Evolutionary conservation across 257 asterid species (phyloP), one percentile per base, ranked within the genome.

Genomic region (Anisodus acutangulus): DNA sequence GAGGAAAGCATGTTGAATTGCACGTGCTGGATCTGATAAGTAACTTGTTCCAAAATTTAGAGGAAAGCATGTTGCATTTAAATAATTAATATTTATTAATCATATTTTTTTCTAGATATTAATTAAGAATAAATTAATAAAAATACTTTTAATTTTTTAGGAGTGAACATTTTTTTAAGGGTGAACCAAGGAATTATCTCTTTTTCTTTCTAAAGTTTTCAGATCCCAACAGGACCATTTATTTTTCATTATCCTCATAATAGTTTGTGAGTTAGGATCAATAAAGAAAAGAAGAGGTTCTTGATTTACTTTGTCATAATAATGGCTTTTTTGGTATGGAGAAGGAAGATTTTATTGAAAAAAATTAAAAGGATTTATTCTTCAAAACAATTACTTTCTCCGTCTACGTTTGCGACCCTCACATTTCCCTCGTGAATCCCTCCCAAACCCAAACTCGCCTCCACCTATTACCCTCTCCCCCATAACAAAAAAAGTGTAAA

Each of bases 1-100:
- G 83, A 80, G 72, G 71, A 86, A 76, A 76, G 80, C n/a, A 88
- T 67, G 76, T 81, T 62, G 76, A 62, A 43, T 81, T 81, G 76
- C 62, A 81, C 16, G 84, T 81, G 84, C 76, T 41, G 39, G 68
- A 13, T 80, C 57, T 64, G n/a, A 22, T 80, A 60, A 60, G 83
- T 80, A 66, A 31, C 76, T 49, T 41, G 47, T 60, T 64, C 26
- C 35, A 31, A 31, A 31, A 31, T 31, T 22, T 22, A 22, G 26
- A 22, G 26, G 26, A 22, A 22, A 22, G 26, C 26, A 22, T 22
- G 26, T 22, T 22, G 26, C 26, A 22, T 31, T 31, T 31, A 31
- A 31, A 31, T 31, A 31, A 6, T 49, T 62, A 16, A 43, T 47
- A 41, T 22, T 41, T 31, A 43, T 19, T 22, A 22, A 22, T 81